Conservation (phyloP, 1,284 basidiomycete species). For the Trametes pubescens region DNA sequence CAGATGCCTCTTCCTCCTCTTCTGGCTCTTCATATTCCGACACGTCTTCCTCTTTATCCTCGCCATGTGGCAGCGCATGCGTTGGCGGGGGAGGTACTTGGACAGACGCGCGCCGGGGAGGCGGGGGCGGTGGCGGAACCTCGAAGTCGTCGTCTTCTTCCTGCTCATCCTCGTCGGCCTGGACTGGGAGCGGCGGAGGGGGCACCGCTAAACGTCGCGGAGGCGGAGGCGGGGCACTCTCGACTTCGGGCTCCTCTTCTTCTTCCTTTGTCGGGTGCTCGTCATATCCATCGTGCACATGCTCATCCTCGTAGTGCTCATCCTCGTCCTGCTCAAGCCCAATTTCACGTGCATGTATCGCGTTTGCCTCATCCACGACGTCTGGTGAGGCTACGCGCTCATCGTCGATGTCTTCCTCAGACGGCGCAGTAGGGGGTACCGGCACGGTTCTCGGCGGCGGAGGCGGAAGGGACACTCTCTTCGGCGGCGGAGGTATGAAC, state of each 20-base stretch:
- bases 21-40: slow-evolving; percentile 15
- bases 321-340: slow-evolving; percentile 16
- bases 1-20: slow-evolving; percentile 9
- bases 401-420: slow-evolving; percentile 7
- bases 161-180: slow-evolving; percentile 5
- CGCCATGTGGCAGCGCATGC: slow-evolving; percentile 7
- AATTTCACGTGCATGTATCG: slow-evolving; percentile 26
- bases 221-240: slow-evolving; percentile 19
- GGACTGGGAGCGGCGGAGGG: neutral
- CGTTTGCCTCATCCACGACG: slow-evolving; percentile 15
- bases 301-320: slow-evolving; percentile 12
- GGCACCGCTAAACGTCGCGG: neutral
- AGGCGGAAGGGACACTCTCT: slow-evolving; percentile 21
- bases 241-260: slow-evolving; percentile 3
- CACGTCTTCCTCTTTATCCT: slow-evolving; percentile 8
- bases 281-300: neutral
- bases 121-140: slow-evolving; percentile 14
- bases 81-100: slow-evolving; percentile 18
- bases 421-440: slow-evolving; percentile 23
- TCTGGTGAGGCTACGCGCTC: slow-evolving; percentile 16
- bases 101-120: slow-evolving; percentile 11
- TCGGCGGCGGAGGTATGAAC: slow-evolving; percentile 13
- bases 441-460: slow-evolving; percentile 29
- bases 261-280: neutral
- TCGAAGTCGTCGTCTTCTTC: slow-evolving; percentile 16